Base-by-base conservation (phyloP, 352 stramenopile genomes). In the Globisporangium uncinulatum region DNA sequence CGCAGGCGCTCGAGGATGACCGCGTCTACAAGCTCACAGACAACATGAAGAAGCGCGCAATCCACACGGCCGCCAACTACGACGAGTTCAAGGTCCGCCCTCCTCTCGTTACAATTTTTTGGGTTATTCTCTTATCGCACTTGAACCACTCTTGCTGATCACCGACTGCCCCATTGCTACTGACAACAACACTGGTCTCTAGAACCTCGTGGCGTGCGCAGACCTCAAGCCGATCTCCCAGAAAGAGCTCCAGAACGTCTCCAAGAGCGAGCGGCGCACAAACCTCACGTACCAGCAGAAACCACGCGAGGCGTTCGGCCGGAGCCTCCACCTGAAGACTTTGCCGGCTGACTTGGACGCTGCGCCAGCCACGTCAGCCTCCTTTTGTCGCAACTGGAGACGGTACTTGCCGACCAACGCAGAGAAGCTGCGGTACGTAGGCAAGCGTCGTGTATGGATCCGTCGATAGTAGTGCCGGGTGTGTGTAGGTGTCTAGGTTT, bases 31-130 rank as follows among this genome's bases (percentile, higher is more conserved):
- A 89, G 57, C 70, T 85, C 41, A 95, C 86, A 0, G 86, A 95
- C 66, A 78, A 60, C 46, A 89, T 90, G 77, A 95, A 95, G 67
- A 95, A 95, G 62, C 86, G 83, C 5, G 86, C 86, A 48, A 95
- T 94, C 61, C 83, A 92, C 61, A 92, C 82, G 0, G 83, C 86
- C 2, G 63, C 70, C 6, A 93, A 65, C 70, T 95, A 94, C 63
- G 82, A 95, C 56, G 86, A 95, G 54, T 93, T 95, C 64, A 89
- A 88, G 67, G 85, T 92, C 31, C 34, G 34, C n/a, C 11, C n/a
- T 48, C 21, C 31, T 43, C 8, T 15, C 13, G 13, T n/a, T 52
- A 4, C 24, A 17, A 37, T n/a, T 29, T n/a, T n/a, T 17, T 47
- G 42, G 14, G 24, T 29, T 29, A 29, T 29, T 29, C 24, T 29